Percentiles rank a stretch among this genome's conserved stretches.
These are phyloP conservation scores for Tolypocladium ovalisporum DNA, from an alignment of 2,329 filamentous ascomycete species.

Conservation along the genomic window DNA sequence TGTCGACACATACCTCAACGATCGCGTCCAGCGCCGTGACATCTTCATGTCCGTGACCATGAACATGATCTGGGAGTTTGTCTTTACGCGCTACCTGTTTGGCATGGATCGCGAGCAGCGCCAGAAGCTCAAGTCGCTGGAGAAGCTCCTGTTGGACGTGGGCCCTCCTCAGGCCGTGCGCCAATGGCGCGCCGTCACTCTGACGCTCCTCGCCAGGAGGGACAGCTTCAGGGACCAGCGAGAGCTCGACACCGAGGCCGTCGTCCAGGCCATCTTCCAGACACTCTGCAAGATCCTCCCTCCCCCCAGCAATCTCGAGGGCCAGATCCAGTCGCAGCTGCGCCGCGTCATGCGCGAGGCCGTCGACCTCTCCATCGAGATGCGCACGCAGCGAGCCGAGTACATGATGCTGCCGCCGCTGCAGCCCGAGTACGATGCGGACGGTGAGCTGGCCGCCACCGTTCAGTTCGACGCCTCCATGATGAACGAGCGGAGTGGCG, in stretches of 20 bases:
- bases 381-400: conserved; percentile 93
- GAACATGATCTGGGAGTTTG: conserved; percentile 98
- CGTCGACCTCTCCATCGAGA: conserved; percentile 85
- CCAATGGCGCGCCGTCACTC: conserved; percentile 91
- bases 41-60: conserved; percentile 98
- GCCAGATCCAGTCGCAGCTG: conserved; percentile 72
- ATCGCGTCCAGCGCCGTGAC: conserved; percentile 80
- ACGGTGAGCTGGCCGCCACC: conserved; percentile 79
- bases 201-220: conserved; percentile 76
- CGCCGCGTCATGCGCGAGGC: conserved; percentile 81
- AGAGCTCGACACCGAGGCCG: conserved; percentile 83
- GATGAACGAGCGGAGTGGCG: conserved; percentile 85
- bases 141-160: conserved; percentile 83
- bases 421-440: conserved; percentile 87
- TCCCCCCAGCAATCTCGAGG: conserved; percentile 70
- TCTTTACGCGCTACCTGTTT: conserved; percentile 96
- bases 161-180: conserved; percentile 83
- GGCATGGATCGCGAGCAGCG: conserved; percentile 97
- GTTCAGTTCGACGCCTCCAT: conserved; percentile 85
- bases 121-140: conserved; percentile 91
- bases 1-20: conserved; percentile 76
- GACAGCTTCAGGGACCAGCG: conserved; percentile 73
- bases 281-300: conserved; percentile 77
- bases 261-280: conserved; percentile 76
- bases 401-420: conserved; percentile 97